Evolutionary conservation across 2,329 filamentous ascomycete genomes (phyloP).

Genomic region (Aspergillus terreus): DNA sequence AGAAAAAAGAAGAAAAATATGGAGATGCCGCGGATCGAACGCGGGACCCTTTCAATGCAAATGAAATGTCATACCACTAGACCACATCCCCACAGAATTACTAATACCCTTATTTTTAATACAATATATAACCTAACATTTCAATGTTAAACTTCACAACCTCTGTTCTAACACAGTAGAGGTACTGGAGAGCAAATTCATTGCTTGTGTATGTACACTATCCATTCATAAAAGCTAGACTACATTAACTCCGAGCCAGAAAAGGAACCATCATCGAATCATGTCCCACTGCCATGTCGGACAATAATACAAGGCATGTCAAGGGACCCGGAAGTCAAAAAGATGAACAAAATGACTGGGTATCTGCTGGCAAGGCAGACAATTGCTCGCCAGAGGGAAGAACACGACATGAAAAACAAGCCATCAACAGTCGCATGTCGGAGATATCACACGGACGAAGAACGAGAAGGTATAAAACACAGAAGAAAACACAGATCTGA

Average conservation of each 20-base stretch:
- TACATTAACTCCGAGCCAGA: background rate
- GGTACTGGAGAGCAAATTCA: too few species aligned
- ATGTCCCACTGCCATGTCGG: background rate
- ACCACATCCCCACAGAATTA: background rate
- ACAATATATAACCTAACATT: too few species aligned
- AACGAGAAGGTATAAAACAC: constrained; percentile 12
- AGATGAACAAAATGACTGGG: constrained; percentile 19
- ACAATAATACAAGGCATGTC: too few species aligned
- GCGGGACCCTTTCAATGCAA: background rate
- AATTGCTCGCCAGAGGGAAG: constrained; percentile 17
- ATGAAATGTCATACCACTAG: constrained; percentile 1
- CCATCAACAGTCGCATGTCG: constrained; percentile 5
- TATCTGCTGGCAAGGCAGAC: constrained; percentile 31
- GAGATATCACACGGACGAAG: constrained; percentile 12
- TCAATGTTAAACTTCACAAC: too few species aligned
- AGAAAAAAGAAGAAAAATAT: background rate
- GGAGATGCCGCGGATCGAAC: background rate
- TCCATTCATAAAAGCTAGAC: too few species aligned
- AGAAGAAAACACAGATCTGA: constrained; percentile 1
- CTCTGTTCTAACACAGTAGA: too few species aligned
- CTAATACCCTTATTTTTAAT: background rate
- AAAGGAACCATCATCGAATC: background rate
- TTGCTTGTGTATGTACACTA: too few species aligned
- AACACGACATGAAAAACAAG: background rate
- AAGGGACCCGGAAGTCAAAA: background rate